A percentile compares a stretch with the other conserved stretches of the same genome.
phyloP scores from a whole-genome alignment of 1,284 basidiomycete species.

The Phellopilus nigrolimitatus region DNA sequence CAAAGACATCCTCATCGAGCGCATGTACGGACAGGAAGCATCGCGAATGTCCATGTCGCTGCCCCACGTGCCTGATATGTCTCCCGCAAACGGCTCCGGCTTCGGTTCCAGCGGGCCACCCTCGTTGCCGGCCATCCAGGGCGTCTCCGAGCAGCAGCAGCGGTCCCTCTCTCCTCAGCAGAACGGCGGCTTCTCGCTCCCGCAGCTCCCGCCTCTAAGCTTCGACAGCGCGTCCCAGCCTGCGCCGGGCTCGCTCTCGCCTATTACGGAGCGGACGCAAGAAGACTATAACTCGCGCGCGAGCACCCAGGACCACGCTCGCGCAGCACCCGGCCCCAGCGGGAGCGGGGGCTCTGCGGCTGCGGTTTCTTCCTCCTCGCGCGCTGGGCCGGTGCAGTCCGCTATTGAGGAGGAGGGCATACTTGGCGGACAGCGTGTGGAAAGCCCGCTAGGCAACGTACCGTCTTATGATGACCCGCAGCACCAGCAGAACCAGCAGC shows the following conservation, averaged over 20 bases:
- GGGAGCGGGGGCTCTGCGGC: neutral
- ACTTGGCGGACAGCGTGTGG: constrained; percentile 1
- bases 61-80: neutral
- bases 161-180: constrained; percentile 5
- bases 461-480: constrained; percentile 2
- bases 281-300: constrained; percentile 11
- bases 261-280: constrained; percentile 20
- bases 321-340: constrained; percentile 1
- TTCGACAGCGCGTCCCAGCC: constrained; percentile 29
- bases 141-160: constrained; percentile 18
- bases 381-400: neutral
- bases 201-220: constrained; percentile 33
- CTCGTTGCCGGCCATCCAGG: constrained; percentile 15
- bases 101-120: constrained; percentile 6
- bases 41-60: constrained; percentile 11
- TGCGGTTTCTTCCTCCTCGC: neutral
- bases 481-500: constrained; percentile 5
- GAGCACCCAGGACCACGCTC: constrained; percentile 13
- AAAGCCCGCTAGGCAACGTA: constrained; percentile 5
- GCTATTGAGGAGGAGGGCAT: constrained; percentile 13
- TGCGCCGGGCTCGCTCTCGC: constrained; percentile 23
- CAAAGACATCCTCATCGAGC: constrained; percentile 57
- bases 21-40: constrained; percentile 45
- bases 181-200: constrained; percentile 6
- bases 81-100: constrained; percentile 7